These are phyloP conservation scores for Oxyria digyna DNA, from an alignment of 148 eudicot species.

Conservation along the genomic window DNA sequence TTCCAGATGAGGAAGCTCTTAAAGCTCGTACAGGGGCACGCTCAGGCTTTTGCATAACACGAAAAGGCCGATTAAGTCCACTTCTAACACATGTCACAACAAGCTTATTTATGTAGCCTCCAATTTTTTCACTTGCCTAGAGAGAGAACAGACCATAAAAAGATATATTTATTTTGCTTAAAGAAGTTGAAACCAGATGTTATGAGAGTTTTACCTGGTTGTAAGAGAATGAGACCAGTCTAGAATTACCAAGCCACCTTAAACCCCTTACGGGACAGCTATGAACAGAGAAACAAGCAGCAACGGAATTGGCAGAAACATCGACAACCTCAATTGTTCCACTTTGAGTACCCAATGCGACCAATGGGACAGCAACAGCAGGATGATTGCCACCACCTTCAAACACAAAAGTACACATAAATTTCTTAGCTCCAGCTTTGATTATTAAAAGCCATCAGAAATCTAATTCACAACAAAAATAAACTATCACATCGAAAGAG, in stretches of 20 bases:
- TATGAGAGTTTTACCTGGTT: conserved; percentile 39
- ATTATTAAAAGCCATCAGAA: background rate
- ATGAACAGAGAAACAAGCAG: conserved; percentile 79
- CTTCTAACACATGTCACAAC: conserved; percentile 87
- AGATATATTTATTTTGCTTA: background rate
- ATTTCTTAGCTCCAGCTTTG: background rate
- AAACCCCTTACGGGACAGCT: conserved; percentile 69
- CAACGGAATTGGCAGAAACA: conserved; percentile 85
- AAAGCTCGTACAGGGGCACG: conserved; percentile 97
- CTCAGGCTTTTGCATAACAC: conserved; percentile 92
- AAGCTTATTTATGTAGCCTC: conserved; percentile 83
- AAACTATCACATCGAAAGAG: conserved; percentile 1
- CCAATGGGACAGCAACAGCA: conserved; percentile 93
- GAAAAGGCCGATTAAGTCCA: conserved; percentile 84
- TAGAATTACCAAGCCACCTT: conserved; percentile 97
- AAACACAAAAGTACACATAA: conserved; percentile 11
- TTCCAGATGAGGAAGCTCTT: conserved; percentile 97
- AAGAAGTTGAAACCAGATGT: background rate
- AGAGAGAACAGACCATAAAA: background rate
- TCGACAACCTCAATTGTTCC: conserved; percentile 81
- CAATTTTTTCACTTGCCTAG: conserved; percentile 80
- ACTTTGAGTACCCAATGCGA: conserved; percentile 92
- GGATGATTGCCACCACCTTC: conserved; percentile 97
- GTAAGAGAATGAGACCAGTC: conserved; percentile 86
- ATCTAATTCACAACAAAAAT: background rate